Evolutionary conservation across 2,329 filamentous ascomycete genomes (phyloP), one percentile per base, ranked within the genome.

Genomic region (Fusarium annulatum): DNA sequence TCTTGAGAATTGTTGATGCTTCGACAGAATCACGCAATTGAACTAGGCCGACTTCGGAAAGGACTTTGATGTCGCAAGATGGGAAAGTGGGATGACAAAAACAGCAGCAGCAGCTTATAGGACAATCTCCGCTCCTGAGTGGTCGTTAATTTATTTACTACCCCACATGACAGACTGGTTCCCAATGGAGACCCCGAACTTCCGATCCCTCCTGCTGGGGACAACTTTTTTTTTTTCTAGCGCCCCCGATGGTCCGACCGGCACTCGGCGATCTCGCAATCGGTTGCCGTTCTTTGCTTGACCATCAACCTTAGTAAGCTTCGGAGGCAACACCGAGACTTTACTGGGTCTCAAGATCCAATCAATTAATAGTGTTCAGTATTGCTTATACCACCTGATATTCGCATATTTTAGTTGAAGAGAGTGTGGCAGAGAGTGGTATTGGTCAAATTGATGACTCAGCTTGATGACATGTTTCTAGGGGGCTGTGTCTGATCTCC

Each of bases 21-120:
- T 78, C 67, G 72, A 78, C 59, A 74, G 77, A 82, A 83, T 83
- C 82, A 83, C 82, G 82, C 82, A 83, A 83, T 83, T 80, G 72
- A 53, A 48, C 78, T 79, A 79, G 68, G 51, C 81, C 77, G 46
- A 59, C 75, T 78, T 66, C 28, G 79, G 81, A 68, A 74, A 81
- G 80, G 80, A 75, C 49, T 36, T 71, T 49, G 64, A 73, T 77
- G 69, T 69, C 72, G 74, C 70, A 72, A 77, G 65, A 67, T 56
- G 61, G 46, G 42, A 72, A 61, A 60, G 48, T 59, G 59, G 51
- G 51, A 38, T 70, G 69, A 73, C 58, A 73, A 70, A 74, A 75
- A 62, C 3, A 9, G 6, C 33, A 11, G 28, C 2, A 9, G 23
- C 56, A 70, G 12, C 2, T 15, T 14, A 12, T 1, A 9, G 10